phyloP scores from a whole-genome alignment of 352 stramenopile species.

The Achlya hypogyna region DNA sequence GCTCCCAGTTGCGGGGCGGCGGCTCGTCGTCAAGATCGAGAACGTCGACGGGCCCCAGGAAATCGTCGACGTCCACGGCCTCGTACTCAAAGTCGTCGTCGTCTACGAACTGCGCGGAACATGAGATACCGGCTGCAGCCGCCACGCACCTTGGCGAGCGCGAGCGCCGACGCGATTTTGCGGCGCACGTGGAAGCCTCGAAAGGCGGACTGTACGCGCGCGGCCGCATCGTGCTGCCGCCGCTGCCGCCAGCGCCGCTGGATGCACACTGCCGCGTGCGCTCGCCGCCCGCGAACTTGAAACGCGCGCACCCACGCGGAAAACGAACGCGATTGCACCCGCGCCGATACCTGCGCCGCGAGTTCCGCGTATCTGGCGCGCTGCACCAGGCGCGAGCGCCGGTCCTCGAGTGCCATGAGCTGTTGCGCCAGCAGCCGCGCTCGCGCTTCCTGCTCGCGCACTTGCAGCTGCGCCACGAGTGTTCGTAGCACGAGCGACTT shows the following conservation, averaged over 20 bases:
- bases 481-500: neutral
- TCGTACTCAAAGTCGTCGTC: constrained; percentile 30
- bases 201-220: constrained; percentile 54
- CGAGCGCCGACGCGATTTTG: constrained; percentile 53
- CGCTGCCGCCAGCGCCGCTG: neutral
- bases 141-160: constrained; percentile 28
- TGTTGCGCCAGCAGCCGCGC: neutral
- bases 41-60: constrained; percentile 45
- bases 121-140: neutral
- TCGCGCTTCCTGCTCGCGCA: neutral
- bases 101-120: constrained; percentile 4
- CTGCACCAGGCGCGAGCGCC: neutral
- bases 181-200: constrained; percentile 53
- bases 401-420: neutral
- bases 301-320: neutral
- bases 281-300: neutral
- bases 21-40: constrained; percentile 21
- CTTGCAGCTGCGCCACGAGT: neutral
- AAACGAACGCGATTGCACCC: neutral
- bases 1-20: too few relatives aligned
- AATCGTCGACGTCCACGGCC: constrained; percentile 46
- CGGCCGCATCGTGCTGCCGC: constrained; percentile 26
- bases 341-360: neutral
- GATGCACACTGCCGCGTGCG: neutral
- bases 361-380: neutral